Percentiles rank a stretch among this genome's conserved stretches.
Conservation (phyloP, 2,329 filamentous ascomycete species). For the Sporothrix schenckii region DNA sequence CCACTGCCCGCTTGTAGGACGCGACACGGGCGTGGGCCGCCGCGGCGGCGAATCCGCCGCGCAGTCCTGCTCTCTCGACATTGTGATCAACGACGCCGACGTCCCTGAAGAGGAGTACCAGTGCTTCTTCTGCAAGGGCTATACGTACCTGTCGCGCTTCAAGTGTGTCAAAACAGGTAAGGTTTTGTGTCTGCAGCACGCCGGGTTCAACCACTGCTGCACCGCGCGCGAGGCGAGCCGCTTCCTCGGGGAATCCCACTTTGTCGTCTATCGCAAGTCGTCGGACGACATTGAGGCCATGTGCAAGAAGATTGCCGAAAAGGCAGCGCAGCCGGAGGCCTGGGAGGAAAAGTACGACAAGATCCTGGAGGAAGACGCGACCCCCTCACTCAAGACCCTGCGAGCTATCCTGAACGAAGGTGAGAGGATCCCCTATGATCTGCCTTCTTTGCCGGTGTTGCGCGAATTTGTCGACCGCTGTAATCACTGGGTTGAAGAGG, state of each 20-base stretch:
- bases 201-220: conserved; percentile 80
- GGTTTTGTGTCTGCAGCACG: conserved; percentile 79
- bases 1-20: conserved; percentile 27
- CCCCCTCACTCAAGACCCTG: conserved; percentile 82
- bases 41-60: background rate
- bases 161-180: conserved; percentile 81
- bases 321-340: conserved; percentile 78
- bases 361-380: conserved; percentile 78
- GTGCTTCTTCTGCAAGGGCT: conserved; percentile 88
- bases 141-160: conserved; percentile 87
- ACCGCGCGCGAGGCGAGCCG: conserved; percentile 67
- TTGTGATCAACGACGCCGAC: conserved; percentile 70
- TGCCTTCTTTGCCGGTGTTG: conserved; percentile 79
- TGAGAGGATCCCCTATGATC: conserved; percentile 90
- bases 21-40: conserved; percentile 41
- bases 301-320: conserved; percentile 79
- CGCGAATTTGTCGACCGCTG: conserved; percentile 92
- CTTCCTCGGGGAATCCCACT: conserved; percentile 70
- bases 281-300: conserved; percentile 68
- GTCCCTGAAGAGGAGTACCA: conserved; percentile 90
- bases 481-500: conserved; percentile 97
- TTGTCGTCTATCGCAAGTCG: conserved; percentile 74
- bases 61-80: conserved; percentile 57
- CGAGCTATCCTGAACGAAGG: conserved; percentile 86
- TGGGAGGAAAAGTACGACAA: conserved; percentile 92